Evolutionary conservation across 164 flowering plant genomes (phyloP), one percentile per base, ranked within the genome.

Genomic region (Tinospora cordifolia): DNA sequence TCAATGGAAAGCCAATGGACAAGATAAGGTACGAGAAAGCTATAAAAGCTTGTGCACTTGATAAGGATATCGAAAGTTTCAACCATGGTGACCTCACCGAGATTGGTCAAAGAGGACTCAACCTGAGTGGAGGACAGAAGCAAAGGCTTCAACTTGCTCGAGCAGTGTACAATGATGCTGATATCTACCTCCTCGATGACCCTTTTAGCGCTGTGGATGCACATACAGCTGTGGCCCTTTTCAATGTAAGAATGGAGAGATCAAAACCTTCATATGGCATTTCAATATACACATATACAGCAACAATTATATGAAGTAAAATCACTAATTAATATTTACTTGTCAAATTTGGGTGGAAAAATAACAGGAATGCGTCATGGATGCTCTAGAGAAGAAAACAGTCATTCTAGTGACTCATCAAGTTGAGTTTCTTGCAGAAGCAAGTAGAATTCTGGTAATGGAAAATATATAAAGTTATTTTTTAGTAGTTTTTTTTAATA

Each of bases 121-220:
- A 92, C 71, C 38, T 92, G 87, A 92, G 98, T 73, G 98, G 98
- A 13, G 98, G 98, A 65, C 96, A 92, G 76, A 92, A 88, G 62
- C 98, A 92, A 77, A 80, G 96, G 79, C 83, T 92, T 71, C 98
- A 92, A 49, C 59, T 51, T 2, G 59, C 59, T 51, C 59, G 59
- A 51, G 59, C 59, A 51, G 59, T 51, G 59, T 51, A 51, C 59
- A 51, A 51, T 51, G 59, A 51, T 17, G 59, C 59, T 17, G 59
- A 51, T 51, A 51, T 51, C n/a, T 51, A 51, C 59, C 59, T 51
- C 21, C 59, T 51, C 8, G 59, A 51, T 51, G 59, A 51, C 59
- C 59, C 59, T 51, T 51, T 51, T 51, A 51, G 59, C 19, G 59
- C 59, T 1, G 59, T 51, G 1, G 59, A 51, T 51, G 59, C 59